Conservation (phyloP, 345 rosid species). For the Camelina laxa region DNA sequence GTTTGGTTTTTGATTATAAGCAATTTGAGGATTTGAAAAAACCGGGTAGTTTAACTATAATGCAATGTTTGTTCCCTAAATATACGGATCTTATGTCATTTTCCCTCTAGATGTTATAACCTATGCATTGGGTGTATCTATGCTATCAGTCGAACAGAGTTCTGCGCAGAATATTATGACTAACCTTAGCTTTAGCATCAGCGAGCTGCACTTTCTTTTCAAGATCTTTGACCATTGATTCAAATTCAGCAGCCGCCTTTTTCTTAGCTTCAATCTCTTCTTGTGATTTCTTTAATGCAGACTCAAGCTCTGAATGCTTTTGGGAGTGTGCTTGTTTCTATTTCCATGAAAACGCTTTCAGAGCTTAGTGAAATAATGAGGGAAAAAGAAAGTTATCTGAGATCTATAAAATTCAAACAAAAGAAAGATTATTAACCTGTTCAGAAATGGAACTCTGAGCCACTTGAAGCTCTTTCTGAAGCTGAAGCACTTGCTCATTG, state of each 20-base stretch:
- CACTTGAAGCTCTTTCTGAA: conserved; percentile 59
- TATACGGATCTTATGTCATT: background rate
- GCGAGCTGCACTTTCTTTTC: conserved; percentile 68
- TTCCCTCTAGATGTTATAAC: background rate
- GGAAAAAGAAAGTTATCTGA: conserved; percentile 16
- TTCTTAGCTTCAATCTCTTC: conserved; percentile 72
- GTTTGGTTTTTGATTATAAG: conserved; percentile 12
- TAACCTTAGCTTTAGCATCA: conserved; percentile 69
- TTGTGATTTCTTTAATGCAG: conserved; percentile 61
- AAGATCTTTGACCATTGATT: conserved; percentile 66
- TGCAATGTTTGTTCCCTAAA: background rate
- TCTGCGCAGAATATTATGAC: conserved; percentile 32
- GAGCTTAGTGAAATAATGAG: conserved; percentile 19
- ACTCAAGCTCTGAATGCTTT: conserved; percentile 59
- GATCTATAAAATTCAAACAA: conserved; percentile 12
- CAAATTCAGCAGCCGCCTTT: conserved; percentile 55
- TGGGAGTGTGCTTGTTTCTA: conserved; percentile 61
- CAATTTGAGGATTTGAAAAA: conserved; percentile 8
- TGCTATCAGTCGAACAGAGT: conserved; percentile 7
- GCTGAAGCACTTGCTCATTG: conserved; percentile 52
- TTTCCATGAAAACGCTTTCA: conserved; percentile 29
- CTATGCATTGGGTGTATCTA: conserved; percentile 3
- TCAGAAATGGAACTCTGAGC: conserved; percentile 52
- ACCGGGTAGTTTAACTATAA: background rate
- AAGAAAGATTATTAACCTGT: conserved; percentile 55